These are phyloP conservation scores for Nemania sp. DNA, from an alignment of 2,329 filamentous ascomycete species.

Conservation along the genomic window DNA sequence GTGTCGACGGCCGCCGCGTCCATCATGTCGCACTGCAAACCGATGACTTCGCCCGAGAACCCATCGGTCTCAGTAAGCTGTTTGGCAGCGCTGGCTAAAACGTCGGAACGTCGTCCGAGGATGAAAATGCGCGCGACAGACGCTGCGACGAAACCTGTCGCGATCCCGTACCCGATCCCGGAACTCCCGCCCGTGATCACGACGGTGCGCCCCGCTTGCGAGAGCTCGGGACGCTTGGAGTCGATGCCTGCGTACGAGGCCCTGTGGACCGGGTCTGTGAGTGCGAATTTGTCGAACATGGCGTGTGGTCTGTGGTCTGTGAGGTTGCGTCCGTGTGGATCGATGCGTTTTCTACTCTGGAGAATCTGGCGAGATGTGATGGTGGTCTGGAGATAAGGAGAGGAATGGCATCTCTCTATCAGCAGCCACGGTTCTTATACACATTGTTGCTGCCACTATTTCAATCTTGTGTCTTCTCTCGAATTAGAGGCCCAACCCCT, in stretches of 20 bases:
- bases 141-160: slow-evolving; percentile 55
- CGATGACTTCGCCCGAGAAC: slow-evolving; percentile 24
- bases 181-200: slow-evolving; percentile 69
- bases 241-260: slow-evolving; percentile 44
- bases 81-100: slow-evolving; percentile 38
- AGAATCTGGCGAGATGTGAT: not conserved
- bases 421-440: slow-evolving; percentile 8
- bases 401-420: not conserved
- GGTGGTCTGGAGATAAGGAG: not conserved
- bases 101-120: slow-evolving; percentile 41
- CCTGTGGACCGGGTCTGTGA: slow-evolving; percentile 40
- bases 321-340: not conserved
- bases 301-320: not conserved
- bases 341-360: too few relatives aligned
- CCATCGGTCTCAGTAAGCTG: slow-evolving; percentile 24
- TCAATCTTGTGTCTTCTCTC: too few relatives aligned
- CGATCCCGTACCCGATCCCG: slow-evolving; percentile 68
- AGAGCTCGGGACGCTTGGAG: slow-evolving; percentile 43
- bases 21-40: slow-evolving; percentile 32
- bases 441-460: not conserved
- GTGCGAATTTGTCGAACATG: slow-evolving; percentile 18
- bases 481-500: too few relatives aligned
- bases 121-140: slow-evolving; percentile 45
- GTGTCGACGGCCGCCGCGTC: slow-evolving; percentile 30
- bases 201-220: slow-evolving; percentile 53